These are phyloP conservation scores for Kondoa malvinella DNA, from an alignment of 768 basidiomycete species.

Conservation along the genomic window DNA sequence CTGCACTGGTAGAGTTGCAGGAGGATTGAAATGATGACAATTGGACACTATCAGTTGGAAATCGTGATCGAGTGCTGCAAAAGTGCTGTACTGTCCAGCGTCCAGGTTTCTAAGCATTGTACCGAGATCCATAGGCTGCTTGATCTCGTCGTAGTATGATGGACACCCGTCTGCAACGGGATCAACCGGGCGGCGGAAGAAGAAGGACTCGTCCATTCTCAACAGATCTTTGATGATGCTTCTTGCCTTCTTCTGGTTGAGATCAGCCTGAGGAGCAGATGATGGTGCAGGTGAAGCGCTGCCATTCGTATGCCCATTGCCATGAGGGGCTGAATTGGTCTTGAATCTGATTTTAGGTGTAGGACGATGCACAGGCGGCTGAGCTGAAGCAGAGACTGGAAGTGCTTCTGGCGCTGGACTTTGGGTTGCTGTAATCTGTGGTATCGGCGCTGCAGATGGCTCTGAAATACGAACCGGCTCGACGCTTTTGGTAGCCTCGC, in stretches of 20 bases:
- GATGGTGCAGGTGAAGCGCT: slow-evolving; percentile 15
- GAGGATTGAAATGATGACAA: slow-evolving; percentile 81
- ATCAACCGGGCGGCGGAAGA: slow-evolving; percentile 71
- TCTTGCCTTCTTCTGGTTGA: slow-evolving; percentile 71
- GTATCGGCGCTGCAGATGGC: neutral
- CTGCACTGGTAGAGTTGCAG: slow-evolving; percentile 52
- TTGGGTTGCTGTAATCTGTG: neutral
- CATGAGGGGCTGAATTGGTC: neutral
- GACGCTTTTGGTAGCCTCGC: no score
- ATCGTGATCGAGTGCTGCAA: slow-evolving; percentile 68
- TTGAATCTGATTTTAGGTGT: neutral
- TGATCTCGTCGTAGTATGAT: slow-evolving; percentile 87
- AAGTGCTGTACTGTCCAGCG: slow-evolving; percentile 47
- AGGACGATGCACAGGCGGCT: neutral
- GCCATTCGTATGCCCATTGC: neutral
- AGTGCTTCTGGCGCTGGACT: neutral
- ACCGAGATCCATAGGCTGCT: slow-evolving; percentile 78
- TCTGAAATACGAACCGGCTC: neutral
- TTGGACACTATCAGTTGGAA: slow-evolving; percentile 69
- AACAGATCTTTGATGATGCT: slow-evolving; percentile 47
- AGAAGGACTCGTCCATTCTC: slow-evolving; percentile 48
- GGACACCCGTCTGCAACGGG: slow-evolving; percentile 69
- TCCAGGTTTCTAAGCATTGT: slow-evolving; percentile 58
- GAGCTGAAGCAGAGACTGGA: neutral
- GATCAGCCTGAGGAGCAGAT: slow-evolving; percentile 9